These are phyloP conservation scores for Pilaira anomala DNA, from an alignment of 192 early-diverging fungal genomes.

Conservation along the genomic window DNA sequence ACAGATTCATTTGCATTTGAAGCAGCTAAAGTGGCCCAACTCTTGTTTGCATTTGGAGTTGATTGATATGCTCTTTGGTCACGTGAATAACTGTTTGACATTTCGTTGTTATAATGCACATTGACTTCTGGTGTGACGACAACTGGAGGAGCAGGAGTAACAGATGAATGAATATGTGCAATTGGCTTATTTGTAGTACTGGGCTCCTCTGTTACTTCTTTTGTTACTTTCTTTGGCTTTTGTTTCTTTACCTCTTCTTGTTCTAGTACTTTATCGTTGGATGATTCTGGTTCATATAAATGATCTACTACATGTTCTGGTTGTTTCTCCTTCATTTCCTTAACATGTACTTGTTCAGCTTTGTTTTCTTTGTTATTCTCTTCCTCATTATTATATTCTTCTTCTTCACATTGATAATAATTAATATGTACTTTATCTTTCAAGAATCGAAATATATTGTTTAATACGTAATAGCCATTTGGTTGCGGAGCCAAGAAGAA, in stretches of 20 bases:
- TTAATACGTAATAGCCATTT: conserved; percentile 86
- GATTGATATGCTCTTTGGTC: neutral
- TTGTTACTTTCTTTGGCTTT: neutral
- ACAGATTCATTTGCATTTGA: conserved; percentile 1
- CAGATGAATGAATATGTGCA: too few relatives aligned
- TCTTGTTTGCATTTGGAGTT: conserved; percentile 56
- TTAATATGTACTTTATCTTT: conserved; percentile 67
- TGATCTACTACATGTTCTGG: conserved; percentile 14
- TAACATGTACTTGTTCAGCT: too few relatives aligned
- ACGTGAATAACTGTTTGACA: neutral
- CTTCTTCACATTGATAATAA: conserved; percentile 41
- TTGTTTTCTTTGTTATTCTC: too few relatives aligned
- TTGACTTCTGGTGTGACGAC: too few relatives aligned
- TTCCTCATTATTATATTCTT: conserved; percentile 27
- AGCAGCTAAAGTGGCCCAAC: conserved; percentile 78
- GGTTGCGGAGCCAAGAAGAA: conserved; percentile 89
- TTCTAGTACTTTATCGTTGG: too few relatives aligned
- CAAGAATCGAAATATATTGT: conserved; percentile 93
- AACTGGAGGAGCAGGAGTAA: too few relatives aligned
- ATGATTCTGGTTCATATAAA: too few relatives aligned
- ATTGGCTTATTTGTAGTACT: neutral
- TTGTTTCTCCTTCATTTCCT: too few relatives aligned
- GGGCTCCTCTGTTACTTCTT: conserved; percentile 10
- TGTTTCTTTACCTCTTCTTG: conserved; percentile 2
- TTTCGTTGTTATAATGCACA: neutral